Conservation (phyloP, 2,329 filamentous ascomycete species). For the Epichloe sp. region DNA sequence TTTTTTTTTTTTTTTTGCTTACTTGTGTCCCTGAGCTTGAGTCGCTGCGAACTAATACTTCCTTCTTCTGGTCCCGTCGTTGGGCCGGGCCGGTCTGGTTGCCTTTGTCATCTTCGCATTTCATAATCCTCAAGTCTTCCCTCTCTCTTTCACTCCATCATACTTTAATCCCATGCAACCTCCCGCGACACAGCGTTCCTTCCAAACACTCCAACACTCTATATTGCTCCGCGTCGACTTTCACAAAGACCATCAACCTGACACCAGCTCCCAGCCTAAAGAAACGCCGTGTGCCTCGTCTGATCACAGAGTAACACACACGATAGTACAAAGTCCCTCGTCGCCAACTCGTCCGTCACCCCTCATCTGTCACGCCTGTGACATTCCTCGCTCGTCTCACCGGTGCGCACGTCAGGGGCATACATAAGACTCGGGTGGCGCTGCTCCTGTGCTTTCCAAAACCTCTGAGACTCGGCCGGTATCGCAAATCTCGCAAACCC, state of each 20-base stretch:
- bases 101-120: slow-evolving; percentile 1
- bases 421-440: slow-evolving; percentile 7
- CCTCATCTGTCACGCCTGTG: slow-evolving; percentile 4
- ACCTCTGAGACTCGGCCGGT: slow-evolving; percentile 4
- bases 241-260: slow-evolving; percentile 2
- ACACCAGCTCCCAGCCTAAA: slow-evolving; percentile 4
- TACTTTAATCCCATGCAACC: slow-evolving; percentile 3
- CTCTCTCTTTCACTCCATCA: not conserved
- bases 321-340: not conserved
- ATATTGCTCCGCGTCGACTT: not conserved
- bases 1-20: not conserved
- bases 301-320: slow-evolving; percentile 1
- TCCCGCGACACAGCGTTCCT: slow-evolving; percentile 5
- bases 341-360: slow-evolving; percentile 7
- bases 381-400: slow-evolving; percentile 7
- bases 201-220: not conserved
- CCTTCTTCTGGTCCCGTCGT: not conserved
- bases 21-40: slow-evolving; percentile 1
- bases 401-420: not conserved
- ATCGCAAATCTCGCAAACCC: slow-evolving; percentile 1
- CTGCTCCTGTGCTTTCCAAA: slow-evolving; percentile 2
- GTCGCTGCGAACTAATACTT: not conserved
- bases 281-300: not conserved
- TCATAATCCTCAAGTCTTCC: not conserved
- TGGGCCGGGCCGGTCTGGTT: not conserved